phyloP scores from a whole-genome alignment of 2,329 filamentous ascomycete genomes.

The Fusarium decemcellulare region DNA sequence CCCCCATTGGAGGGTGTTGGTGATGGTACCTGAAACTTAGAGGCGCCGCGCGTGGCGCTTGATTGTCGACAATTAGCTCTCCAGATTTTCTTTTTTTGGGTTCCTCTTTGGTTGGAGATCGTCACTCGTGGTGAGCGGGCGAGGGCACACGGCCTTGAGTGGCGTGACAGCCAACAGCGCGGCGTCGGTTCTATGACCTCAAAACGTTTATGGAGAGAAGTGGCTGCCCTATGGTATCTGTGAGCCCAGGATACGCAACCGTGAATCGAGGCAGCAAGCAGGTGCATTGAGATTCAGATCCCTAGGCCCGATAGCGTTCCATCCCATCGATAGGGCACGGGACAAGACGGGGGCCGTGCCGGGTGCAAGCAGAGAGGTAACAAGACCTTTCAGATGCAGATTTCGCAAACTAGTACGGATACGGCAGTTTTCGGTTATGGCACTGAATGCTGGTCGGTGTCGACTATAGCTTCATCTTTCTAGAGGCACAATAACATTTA shows the following conservation, averaged over 20 bases:
- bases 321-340: constrained; percentile 6
- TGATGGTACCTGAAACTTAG: constrained; percentile 45
- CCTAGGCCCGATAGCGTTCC: background rate
- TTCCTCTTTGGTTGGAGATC: constrained; percentile 1
- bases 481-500: background rate
- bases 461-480: background rate
- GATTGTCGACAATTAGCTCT: constrained; percentile 34
- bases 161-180: constrained; percentile 1
- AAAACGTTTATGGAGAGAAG: background rate
- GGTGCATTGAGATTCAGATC: background rate
- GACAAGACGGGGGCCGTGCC: constrained; percentile 28
- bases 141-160: background rate
- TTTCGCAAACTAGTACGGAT: constrained; percentile 4
- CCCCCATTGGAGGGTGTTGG: constrained; percentile 39
- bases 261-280: background rate
- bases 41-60: constrained; percentile 42
- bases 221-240: background rate
- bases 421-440: constrained; percentile 21
- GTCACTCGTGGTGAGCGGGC: background rate
- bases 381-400: background rate
- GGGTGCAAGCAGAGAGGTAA: background rate
- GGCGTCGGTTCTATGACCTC: constrained; percentile 1
- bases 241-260: no score
- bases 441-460: background rate
- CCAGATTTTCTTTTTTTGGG: constrained; percentile 13